Percentiles rank a stretch among this genome's conserved stretches.
These are phyloP conservation scores for Candida anutae DNA, from an alignment of 1,139 yeast genomes.

Conservation along the genomic window DNA sequence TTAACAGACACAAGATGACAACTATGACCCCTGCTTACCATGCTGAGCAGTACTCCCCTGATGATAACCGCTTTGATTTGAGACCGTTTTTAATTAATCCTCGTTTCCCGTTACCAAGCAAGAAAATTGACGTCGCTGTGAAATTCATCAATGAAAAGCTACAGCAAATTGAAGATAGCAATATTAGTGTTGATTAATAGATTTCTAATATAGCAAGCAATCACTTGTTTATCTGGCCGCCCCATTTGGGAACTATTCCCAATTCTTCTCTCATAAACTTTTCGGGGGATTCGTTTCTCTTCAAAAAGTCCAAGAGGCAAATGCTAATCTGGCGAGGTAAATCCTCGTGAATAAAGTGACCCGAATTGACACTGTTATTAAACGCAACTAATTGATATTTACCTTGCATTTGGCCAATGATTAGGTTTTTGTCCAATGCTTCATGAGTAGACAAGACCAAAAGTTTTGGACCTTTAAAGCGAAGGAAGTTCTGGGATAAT, in stretches of 20 bases:
- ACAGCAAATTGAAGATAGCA: conserved; percentile 14
- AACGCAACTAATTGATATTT: conserved; percentile 84
- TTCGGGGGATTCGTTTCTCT: conserved; percentile 34
- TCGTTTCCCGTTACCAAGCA: conserved; percentile 83
- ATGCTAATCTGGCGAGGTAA: conserved; percentile 60
- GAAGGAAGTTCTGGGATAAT: conserved; percentile 56
- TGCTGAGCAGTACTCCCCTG: conserved; percentile 97
- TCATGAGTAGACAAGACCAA: conserved; percentile 88
- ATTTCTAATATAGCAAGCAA: background rate
- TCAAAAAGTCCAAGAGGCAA: conserved; percentile 43
- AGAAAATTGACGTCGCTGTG: conserved; percentile 76
- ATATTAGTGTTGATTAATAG: conserved; percentile 8
- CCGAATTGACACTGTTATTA: conserved; percentile 49
- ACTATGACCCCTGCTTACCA: conserved; percentile 94
- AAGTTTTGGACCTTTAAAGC: conserved; percentile 51
- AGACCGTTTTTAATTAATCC: conserved; percentile 92
- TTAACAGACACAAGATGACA: conserved; percentile 95
- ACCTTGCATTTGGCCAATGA: conserved; percentile 97
- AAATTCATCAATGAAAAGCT: conserved; percentile 37
- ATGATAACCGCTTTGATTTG: conserved; percentile 90
- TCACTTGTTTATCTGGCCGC: conserved; percentile 32
- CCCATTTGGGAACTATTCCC: conserved; percentile 45
- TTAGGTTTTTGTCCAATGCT: conserved; percentile 71
- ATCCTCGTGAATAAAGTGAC: conserved; percentile 94
- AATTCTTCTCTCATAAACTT: conserved; percentile 31